Evolutionary conservation across 2,329 filamentous ascomycete genomes (phyloP).

Genomic region (Leptographium wingfieldii): DNA sequence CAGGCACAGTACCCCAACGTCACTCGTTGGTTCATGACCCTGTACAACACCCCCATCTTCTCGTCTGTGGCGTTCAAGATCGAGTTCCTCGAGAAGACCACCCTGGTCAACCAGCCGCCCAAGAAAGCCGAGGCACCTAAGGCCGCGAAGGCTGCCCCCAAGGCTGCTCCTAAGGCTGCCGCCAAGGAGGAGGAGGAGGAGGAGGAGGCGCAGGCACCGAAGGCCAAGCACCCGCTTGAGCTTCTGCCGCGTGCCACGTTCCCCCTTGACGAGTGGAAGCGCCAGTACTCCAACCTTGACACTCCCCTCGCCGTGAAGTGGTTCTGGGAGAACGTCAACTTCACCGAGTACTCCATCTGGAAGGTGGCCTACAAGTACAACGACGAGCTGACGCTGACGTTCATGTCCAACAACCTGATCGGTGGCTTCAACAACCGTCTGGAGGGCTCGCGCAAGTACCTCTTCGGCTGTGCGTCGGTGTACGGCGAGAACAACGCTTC

Average conservation of each 20-base stretch:
- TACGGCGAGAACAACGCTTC: conserved; percentile 84
- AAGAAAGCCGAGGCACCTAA: conserved; percentile 49
- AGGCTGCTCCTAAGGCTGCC: conserved; percentile 27
- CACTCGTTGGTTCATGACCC: conserved; percentile 88
- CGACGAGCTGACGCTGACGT: conserved; percentile 88
- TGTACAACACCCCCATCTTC: conserved; percentile 88
- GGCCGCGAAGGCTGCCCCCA: conserved; percentile 23
- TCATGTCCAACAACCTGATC: conserved; percentile 99
- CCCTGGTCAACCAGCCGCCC: conserved; percentile 56
- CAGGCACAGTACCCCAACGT: conserved; percentile 71
- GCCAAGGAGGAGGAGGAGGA: conserved; percentile 28
- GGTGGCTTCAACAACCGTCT: conserved; percentile 97
- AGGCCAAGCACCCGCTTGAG: conserved; percentile 95
- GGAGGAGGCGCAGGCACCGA: conserved; percentile 47
- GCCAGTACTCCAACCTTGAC: conserved; percentile 94
- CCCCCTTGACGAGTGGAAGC: conserved; percentile 95
- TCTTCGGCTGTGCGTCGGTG: conserved; percentile 84
- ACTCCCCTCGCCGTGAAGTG: conserved; percentile 77
- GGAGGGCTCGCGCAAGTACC: conserved; percentile 93
- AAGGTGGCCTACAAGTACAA: conserved; percentile 97
- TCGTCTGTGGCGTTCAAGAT: conserved; percentile 64
- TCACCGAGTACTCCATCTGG: conserved; percentile 95
- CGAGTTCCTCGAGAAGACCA: conserved; percentile 70
- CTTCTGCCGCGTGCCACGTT: conserved; percentile 67
- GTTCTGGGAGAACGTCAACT: conserved; percentile 96